Evolutionary conservation across 2,329 filamentous ascomycete genomes (phyloP).

Genomic region (Lachnellula hyalina): DNA sequence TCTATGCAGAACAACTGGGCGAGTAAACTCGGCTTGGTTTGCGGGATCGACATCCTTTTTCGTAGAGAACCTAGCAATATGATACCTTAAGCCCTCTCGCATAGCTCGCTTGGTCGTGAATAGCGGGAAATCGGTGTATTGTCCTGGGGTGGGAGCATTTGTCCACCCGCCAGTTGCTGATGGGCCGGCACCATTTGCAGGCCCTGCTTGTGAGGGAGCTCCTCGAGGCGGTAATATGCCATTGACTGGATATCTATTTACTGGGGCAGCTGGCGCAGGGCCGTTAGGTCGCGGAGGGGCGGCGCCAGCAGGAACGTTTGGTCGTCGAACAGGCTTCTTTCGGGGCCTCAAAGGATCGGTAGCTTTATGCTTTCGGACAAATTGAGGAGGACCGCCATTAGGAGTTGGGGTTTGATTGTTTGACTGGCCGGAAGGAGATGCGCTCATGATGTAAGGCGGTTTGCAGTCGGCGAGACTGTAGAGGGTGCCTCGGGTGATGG

Average conservation of each 20-base stretch:
- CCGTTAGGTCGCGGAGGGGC: conserved; percentile 19
- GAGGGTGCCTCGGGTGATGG: neutral
- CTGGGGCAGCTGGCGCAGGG: conserved; percentile 8
- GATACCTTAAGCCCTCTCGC: conserved; percentile 74
- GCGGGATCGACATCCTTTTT: conserved; percentile 63
- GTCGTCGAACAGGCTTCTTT: conserved; percentile 43
- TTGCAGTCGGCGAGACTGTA: neutral
- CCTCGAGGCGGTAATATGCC: conserved; percentile 9
- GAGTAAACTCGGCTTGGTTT: conserved; percentile 72
- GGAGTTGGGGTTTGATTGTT: conserved; percentile 42
- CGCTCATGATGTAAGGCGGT: conserved; percentile 34
- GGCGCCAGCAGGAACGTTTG: conserved; percentile 27
- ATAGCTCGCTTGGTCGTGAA: conserved; percentile 78
- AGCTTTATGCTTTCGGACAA: conserved; percentile 43
- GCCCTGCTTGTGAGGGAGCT: conserved; percentile 1
- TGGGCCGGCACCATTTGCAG: conserved; percentile 34
- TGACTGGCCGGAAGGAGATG: conserved; percentile 39
- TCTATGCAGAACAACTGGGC: conserved; percentile 83
- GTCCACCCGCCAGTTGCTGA: conserved; percentile 54
- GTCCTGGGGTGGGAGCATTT: conserved; percentile 40
- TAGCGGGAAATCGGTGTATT: conserved; percentile 57
- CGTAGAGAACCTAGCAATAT: conserved; percentile 70
- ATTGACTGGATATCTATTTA: conserved; percentile 16
- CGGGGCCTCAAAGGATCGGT: conserved; percentile 61
- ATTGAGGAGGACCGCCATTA: conserved; percentile 41